Evolutionary conservation across 129 eudicot genomes (phyloP).

Genomic region (Heracleum sosnowskyi): DNA sequence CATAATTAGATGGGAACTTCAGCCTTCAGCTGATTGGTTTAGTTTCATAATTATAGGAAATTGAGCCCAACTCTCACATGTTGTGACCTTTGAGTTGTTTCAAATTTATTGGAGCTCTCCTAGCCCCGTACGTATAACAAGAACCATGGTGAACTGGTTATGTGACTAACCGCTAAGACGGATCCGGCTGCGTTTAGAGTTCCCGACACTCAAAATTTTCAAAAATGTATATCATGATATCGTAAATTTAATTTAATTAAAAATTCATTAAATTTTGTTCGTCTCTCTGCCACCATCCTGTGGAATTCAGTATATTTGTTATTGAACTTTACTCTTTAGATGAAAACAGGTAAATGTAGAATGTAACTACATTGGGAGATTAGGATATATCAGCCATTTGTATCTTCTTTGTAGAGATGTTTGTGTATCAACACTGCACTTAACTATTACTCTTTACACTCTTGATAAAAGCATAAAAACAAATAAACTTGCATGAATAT

Average conservation of each 20-base stretch:
- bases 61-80: neutral
- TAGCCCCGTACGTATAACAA: neutral
- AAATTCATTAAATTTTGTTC: too few relatives aligned
- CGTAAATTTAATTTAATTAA: too few relatives aligned
- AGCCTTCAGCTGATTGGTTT: slow-evolving; percentile 37
- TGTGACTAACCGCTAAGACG: too few relatives aligned
- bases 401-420: neutral
- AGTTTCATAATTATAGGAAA: slow-evolving; percentile 13
- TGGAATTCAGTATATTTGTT: too few relatives aligned
- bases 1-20: slow-evolving; percentile 26
- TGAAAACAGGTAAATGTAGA: neutral
- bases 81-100: neutral
- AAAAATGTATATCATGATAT: too few relatives aligned
- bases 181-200: too few relatives aligned
- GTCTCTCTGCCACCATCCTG: too few relatives aligned
- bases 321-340: neutral
- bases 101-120: neutral
- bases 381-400: neutral
- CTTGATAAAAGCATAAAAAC: too few relatives aligned
- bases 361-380: neutral
- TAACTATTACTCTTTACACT: neutral
- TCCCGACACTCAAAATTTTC: too few relatives aligned
- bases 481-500: neutral
- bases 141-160: neutral
- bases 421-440: neutral